phyloP scores from a whole-genome alignment of 2,329 filamentous ascomycete genomes.

The Hypoxylon sp. region DNA sequence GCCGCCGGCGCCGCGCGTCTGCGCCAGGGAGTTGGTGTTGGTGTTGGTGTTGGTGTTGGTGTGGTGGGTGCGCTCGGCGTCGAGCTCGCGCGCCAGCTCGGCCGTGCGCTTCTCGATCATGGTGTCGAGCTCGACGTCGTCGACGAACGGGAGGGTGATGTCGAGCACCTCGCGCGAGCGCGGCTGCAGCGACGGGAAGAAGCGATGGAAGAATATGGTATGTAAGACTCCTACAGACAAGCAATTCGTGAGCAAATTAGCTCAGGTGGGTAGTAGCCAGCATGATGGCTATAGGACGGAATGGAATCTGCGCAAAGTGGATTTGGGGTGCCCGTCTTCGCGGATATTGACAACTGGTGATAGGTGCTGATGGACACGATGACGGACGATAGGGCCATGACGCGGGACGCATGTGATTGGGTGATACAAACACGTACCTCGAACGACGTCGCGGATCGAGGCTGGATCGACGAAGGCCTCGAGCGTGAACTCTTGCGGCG shows the following conservation, averaged over 20 bases:
- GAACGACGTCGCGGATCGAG: slow-evolving; percentile 91
- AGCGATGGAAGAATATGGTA: slow-evolving; percentile 98
- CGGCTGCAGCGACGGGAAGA: slow-evolving; percentile 88
- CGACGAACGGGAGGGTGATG: slow-evolving; percentile 87
- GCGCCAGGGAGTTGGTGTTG: slow-evolving; percentile 34
- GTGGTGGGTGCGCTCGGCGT: slow-evolving; percentile 62
- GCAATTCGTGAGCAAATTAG: slow-evolving; percentile 14
- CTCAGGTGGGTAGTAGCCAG: slow-evolving; percentile 2
- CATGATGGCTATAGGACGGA: slow-evolving; percentile 8
- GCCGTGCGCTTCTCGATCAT: slow-evolving; percentile 90
- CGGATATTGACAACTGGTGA: slow-evolving; percentile 13
- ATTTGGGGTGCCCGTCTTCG: slow-evolving; percentile 21
- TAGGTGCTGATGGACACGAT: slow-evolving; percentile 8
- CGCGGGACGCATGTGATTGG: slow-evolving; percentile 33
- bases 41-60: slow-evolving; percentile 50
- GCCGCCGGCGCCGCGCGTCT: slow-evolving; percentile 54
- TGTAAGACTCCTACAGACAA: slow-evolving; percentile 81
- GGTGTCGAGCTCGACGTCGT: slow-evolving; percentile 90
- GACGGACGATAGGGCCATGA: slow-evolving; percentile 17
- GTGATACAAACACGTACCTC: slow-evolving; percentile 68
- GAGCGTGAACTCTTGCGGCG: slow-evolving; percentile 87
- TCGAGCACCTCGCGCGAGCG: slow-evolving; percentile 90
- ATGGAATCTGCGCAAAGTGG: slow-evolving; percentile 7
- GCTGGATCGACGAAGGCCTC: slow-evolving; percentile 93
- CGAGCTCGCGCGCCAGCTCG: slow-evolving; percentile 81